phyloP scores from a whole-genome alignment of 75 land plant species.

The Sequoiadendron giganteum region DNA sequence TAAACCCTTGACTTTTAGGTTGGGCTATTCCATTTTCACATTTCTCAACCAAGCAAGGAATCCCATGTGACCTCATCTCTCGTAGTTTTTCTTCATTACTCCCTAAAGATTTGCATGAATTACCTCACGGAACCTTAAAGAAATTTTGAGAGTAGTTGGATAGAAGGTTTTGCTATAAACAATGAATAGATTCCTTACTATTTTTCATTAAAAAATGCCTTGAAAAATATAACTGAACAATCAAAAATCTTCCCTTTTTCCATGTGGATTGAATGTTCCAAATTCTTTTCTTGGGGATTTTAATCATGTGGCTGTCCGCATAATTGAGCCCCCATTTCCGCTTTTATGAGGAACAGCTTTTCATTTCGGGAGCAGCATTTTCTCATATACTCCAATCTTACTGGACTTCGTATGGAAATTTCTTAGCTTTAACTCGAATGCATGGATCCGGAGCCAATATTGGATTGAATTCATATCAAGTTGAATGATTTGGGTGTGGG shows the following conservation, averaged over 20 bases:
- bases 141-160: neutral
- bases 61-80: no score
- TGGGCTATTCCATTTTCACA: no score
- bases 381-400: neutral
- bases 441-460: neutral
- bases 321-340: neutral
- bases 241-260: neutral
- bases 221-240: neutral
- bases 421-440: neutral
- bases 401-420: neutral
- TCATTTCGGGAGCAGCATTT: no score
- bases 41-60: no score
- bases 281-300: neutral
- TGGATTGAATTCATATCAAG: neutral
- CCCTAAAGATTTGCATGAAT: no score
- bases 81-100: no score
- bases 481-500: neutral
- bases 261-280: neutral
- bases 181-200: neutral
- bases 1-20: no score
- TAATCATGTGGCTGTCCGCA: neutral
- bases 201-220: neutral
- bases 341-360: neutral
- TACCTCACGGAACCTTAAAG: neutral
- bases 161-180: neutral